Evolutionary conservation across 176 grass and related monocot genomes (phyloP).

Genomic region (Triticum dicoccoides): DNA sequence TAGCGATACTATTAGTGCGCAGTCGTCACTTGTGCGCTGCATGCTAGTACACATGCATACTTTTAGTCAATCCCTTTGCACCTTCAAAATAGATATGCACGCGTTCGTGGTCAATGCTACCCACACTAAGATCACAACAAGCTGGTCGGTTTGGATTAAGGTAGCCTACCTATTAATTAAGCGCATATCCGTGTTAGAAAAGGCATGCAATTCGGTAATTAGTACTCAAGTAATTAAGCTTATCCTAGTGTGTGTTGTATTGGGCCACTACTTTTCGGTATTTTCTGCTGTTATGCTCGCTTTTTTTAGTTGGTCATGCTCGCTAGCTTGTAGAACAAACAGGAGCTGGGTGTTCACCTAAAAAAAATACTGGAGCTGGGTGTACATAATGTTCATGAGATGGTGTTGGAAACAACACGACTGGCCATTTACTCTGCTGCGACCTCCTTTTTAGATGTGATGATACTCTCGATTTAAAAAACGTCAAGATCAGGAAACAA

Average conservation of each 20-base stretch:
- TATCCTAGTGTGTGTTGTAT: not conserved
- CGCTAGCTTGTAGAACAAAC: no score
- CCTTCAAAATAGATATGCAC: no score
- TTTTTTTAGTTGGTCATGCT: no score
- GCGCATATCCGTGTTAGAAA: not conserved
- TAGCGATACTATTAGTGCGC: not conserved
- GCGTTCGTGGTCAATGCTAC: not conserved
- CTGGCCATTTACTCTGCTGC: not conserved
- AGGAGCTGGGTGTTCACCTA: no score
- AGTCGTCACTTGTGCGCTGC: not conserved
- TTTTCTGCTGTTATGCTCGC: no score
- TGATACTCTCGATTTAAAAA: no score
- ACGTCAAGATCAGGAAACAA: not conserved
- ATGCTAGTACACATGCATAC: no score
- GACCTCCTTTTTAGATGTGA: not conserved
- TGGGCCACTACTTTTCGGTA: no score
- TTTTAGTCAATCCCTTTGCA: no score
- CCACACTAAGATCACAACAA: not conserved
- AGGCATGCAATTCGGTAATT: not conserved
- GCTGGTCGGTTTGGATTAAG: not conserved
- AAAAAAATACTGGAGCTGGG: no score
- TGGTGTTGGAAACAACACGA: not conserved
- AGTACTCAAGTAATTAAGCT: not conserved
- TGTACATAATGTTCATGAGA: not conserved
- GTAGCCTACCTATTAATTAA: not conserved